Evolutionary conservation across 2,329 filamentous ascomycete species (phyloP).

Genomic region (Laburnicola sp.): DNA sequence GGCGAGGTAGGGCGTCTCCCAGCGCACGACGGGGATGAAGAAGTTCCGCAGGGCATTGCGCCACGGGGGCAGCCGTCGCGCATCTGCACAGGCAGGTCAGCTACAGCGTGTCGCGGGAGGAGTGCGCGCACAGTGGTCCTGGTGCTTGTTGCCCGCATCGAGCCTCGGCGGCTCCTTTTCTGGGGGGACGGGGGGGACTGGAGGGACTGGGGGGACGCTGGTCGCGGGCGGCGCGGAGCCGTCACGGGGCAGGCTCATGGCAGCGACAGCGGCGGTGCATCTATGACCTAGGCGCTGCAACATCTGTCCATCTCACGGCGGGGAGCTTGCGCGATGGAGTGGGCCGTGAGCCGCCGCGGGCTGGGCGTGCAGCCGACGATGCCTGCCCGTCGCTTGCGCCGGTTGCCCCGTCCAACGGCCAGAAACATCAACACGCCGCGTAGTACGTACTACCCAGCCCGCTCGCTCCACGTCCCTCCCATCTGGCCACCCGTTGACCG

Average conservation of each 20-base stretch:
- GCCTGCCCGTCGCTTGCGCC: slow-evolving; percentile 11
- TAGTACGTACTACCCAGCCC: slow-evolving; percentile 1
- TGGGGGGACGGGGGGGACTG: background rate
- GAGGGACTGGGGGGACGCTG: background rate
- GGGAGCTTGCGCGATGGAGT: too few species aligned
- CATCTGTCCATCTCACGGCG: too few species aligned
- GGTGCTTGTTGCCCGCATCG: slow-evolving; percentile 78
- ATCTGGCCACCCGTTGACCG: too few species aligned
- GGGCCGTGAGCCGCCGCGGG: too few species aligned
- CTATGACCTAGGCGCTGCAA: too few species aligned
- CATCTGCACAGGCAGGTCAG: slow-evolving; percentile 61
- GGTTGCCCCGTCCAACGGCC: slow-evolving; percentile 3
- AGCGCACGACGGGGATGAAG: slow-evolving; percentile 83
- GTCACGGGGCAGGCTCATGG: slow-evolving; percentile 28
- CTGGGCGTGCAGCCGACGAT: too few species aligned
- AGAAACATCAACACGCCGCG: slow-evolving; percentile 8
- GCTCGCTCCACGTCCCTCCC: background rate
- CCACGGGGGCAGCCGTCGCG: slow-evolving; percentile 81
- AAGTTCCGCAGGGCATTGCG: slow-evolving; percentile 80
- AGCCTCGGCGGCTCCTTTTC: slow-evolving; percentile 29
- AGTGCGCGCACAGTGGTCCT: slow-evolving; percentile 59
- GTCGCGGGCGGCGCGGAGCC: background rate
- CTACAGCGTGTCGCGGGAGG: slow-evolving; percentile 12
- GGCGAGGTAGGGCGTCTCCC: slow-evolving; percentile 94
- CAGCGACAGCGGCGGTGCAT: slow-evolving; percentile 8